A percentile compares a stretch with the other conserved stretches of the same genome.
phyloP scores from a whole-genome alignment of 1,284 basidiomycete species.

The Ceratobasidium sp. region DNA sequence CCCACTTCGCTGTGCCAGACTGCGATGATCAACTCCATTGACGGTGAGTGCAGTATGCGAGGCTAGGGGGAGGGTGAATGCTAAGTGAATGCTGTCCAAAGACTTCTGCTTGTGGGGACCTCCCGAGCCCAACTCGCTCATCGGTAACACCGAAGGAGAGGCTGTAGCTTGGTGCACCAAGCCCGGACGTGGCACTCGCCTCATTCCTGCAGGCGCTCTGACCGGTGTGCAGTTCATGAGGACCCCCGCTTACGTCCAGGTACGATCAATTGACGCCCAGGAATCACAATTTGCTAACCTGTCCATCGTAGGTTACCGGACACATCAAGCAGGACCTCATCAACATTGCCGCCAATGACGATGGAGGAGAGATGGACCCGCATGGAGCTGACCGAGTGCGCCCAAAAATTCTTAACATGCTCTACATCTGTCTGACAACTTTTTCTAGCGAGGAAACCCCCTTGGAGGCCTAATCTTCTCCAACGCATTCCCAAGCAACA shows the following conservation, averaged over 20 bases:
- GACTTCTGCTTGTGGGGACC: slow-evolving; percentile 48
- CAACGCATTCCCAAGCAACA: slow-evolving; percentile 62
- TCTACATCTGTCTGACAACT: too few relatives aligned
- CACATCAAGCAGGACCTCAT: slow-evolving; percentile 52
- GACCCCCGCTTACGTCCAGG: slow-evolving; percentile 55
- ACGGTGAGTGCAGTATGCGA: too few relatives aligned
- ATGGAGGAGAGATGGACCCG: slow-evolving; percentile 52
- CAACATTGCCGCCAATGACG: slow-evolving; percentile 53
- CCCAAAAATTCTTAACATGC: too few relatives aligned
- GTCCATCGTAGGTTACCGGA: slow-evolving; percentile 54
- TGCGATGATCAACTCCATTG: slow-evolving; percentile 48
- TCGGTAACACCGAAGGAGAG: slow-evolving; percentile 55
- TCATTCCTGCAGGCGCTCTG: slow-evolving; percentile 53
- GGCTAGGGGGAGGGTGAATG: too few relatives aligned
- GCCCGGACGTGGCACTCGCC: slow-evolving; percentile 50
- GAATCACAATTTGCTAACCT: too few relatives aligned
- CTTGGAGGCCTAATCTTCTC: slow-evolving; percentile 66
- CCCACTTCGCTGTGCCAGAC: slow-evolving; percentile 53
- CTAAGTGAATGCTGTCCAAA: neutral
- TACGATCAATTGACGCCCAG: too few relatives aligned
- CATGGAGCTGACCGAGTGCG: slow-evolving; percentile 47
- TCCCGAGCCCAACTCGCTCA: slow-evolving; percentile 48
- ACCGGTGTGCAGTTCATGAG: slow-evolving; percentile 54
- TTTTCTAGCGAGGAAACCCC: slow-evolving; percentile 64
- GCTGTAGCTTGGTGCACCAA: slow-evolving; percentile 57